Evolutionary conservation across 805 yeast species (phyloP).

Genomic region (Barnettozyma siamensis): DNA sequence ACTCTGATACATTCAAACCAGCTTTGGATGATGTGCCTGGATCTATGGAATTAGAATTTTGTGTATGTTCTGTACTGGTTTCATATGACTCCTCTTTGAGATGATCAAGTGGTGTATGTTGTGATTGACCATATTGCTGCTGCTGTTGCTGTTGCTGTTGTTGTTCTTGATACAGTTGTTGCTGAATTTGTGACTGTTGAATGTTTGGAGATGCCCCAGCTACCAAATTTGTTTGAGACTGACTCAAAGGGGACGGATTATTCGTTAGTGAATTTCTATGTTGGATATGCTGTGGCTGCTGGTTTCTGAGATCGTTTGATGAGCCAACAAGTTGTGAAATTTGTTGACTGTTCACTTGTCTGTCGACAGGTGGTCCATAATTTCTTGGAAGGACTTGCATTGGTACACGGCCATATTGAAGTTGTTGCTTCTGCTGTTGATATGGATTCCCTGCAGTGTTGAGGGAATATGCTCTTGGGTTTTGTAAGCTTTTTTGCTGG

Average conservation of each 20-base stretch:
- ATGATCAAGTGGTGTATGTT: constrained; percentile 2
- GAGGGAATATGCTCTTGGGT: constrained; percentile 2
- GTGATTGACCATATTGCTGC: no score
- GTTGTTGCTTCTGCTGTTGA: not conserved
- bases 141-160: no score
- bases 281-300: not conserved
- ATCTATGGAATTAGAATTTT: no score
- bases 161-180: constrained; percentile 6
- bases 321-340: not conserved
- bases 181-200: constrained; percentile 9
- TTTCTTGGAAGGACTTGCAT: not conserved
- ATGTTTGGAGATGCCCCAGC: not conserved
- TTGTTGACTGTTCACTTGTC: not conserved
- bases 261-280: constrained; percentile 18
- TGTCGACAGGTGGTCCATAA: not conserved
- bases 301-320: not conserved
- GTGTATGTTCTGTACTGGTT: not conserved
- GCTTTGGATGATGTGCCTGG: no score
- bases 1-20: no score
- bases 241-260: constrained; percentile 17
- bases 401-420: not conserved
- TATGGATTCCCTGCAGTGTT: constrained; percentile 1
- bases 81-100: not conserved
- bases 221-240: not conserved
- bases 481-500: not conserved